Conservation (phyloP, 108 stramenopile species). For the Discostella pseudostelligera region DNA sequence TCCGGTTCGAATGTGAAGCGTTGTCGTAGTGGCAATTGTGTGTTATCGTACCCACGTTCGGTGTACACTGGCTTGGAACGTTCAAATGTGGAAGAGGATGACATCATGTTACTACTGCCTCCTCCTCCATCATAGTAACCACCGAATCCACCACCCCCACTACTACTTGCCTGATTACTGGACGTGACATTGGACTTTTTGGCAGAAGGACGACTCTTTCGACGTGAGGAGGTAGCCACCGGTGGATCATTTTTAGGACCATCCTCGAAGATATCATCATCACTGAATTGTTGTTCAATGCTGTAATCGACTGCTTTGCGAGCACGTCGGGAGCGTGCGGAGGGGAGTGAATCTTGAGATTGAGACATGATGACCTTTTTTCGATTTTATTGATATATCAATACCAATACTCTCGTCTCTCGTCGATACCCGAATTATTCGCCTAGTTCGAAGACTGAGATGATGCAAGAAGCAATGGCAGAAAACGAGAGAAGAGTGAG, state of each 20-base stretch:
- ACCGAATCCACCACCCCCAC: slow-evolving; percentile 8
- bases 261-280: slow-evolving; percentile 75
- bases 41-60: slow-evolving; percentile 83
- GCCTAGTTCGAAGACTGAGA: too few species aligned
- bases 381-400: too few species aligned
- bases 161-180: slow-evolving; percentile 11
- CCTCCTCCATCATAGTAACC: too few species aligned
- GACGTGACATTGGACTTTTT: slow-evolving; percentile 28
- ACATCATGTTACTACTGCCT: too few species aligned
- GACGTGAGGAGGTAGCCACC: slow-evolving; percentile 10
- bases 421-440: too few species aligned
- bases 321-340: slow-evolving; percentile 35
- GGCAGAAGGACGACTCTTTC: slow-evolving; percentile 1
- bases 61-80: slow-evolving; percentile 53
- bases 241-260: slow-evolving; percentile 34
- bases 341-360: slow-evolving; percentile 1
- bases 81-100: slow-evolving; percentile 6
- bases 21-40: slow-evolving; percentile 73
- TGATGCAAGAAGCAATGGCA: too few species aligned
- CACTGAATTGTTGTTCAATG: slow-evolving; percentile 81
- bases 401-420: too few species aligned
- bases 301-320: slow-evolving; percentile 69
- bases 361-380: slow-evolving; percentile 15
- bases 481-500: too few species aligned
- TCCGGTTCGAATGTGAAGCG: slow-evolving; percentile 91